These are phyloP conservation scores for Phanerochaete sordida DNA, from an alignment of 768 basidiomycete genomes.

Conservation along the genomic window DNA sequence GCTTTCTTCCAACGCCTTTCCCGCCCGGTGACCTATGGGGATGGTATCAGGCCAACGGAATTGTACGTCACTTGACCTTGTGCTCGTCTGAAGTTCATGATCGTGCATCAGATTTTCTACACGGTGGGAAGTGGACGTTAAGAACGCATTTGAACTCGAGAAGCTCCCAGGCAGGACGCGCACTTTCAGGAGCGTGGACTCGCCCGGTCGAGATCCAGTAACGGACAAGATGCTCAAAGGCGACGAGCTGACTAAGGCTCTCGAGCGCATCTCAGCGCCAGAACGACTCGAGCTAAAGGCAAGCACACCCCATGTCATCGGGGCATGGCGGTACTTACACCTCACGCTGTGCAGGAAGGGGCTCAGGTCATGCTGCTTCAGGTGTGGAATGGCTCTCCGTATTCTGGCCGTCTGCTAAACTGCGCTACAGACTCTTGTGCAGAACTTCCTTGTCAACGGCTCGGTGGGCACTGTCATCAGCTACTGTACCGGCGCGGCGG, in stretches of 20 bases:
- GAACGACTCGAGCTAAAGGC: constrained; percentile 34
- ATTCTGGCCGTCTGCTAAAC: not conserved
- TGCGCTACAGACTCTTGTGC: constrained; percentile 51
- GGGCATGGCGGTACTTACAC: not conserved
- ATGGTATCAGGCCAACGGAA: constrained; percentile 79
- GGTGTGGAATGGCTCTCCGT: constrained; percentile 29
- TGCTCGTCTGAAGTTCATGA: not conserved
- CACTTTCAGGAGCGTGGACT: constrained; percentile 32
- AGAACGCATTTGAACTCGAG: not conserved
- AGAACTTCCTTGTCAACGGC: constrained; percentile 70
- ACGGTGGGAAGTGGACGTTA: not conserved
- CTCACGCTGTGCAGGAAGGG: constrained; percentile 43
- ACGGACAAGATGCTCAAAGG: not conserved
- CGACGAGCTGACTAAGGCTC: not conserved
- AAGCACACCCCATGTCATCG: not conserved
- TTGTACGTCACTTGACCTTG: constrained; percentile 39
- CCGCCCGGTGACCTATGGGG: constrained; percentile 55
- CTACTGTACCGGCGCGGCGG: constrained; percentile 33
- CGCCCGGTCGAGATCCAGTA: not conserved
- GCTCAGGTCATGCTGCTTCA: constrained; percentile 87
- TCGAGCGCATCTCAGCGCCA: not conserved
- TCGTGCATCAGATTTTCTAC: not conserved
- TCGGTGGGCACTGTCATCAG: constrained; percentile 53
- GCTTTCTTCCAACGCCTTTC: constrained; percentile 51
- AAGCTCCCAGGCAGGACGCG: constrained; percentile 19